Evolutionary conservation across 208 protist genomes (phyloP).

Genomic region (Wallacemonas sp.): DNA sequence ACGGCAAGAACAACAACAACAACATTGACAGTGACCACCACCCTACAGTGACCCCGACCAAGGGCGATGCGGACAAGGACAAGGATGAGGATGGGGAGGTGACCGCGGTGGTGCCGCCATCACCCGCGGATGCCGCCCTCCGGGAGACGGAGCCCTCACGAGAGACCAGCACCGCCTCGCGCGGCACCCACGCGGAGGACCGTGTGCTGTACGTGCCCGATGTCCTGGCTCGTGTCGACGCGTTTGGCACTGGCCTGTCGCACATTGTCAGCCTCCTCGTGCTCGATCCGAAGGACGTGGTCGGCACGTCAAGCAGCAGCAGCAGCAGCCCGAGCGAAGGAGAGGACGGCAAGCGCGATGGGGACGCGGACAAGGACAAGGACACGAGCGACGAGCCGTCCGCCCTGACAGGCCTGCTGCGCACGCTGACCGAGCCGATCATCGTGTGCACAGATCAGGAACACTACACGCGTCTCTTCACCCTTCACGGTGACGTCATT

Average conservation of each 20-base stretch:
- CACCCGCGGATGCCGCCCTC: no score
- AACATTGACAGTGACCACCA: no score
- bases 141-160: no score
- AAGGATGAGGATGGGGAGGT: no score
- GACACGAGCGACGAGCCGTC: no score
- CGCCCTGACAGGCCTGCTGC: neutral
- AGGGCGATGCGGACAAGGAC: no score
- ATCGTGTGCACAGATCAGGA: constrained; percentile 63
- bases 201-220: constrained; percentile 34
- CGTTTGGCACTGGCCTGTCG: constrained; percentile 45
- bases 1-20: no score
- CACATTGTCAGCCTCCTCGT: constrained; percentile 29
- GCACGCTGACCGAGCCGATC: constrained; percentile 27
- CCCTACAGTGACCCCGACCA: no score
- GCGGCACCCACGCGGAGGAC: constrained; percentile 32
- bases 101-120: no score
- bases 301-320: neutral
- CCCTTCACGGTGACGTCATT: constrained; percentile 56
- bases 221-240: constrained; percentile 36
- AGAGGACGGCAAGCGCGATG: neutral
- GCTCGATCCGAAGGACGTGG: constrained; percentile 10
- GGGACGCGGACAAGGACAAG: neutral
- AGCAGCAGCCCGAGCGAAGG: neutral
- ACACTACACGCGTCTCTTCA: constrained; percentile 74
- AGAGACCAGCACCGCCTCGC: constrained; percentile 33